Evolutionary conservation across 768 basidiomycete genomes (phyloP).

Genomic region (Suillus subluteus): DNA sequence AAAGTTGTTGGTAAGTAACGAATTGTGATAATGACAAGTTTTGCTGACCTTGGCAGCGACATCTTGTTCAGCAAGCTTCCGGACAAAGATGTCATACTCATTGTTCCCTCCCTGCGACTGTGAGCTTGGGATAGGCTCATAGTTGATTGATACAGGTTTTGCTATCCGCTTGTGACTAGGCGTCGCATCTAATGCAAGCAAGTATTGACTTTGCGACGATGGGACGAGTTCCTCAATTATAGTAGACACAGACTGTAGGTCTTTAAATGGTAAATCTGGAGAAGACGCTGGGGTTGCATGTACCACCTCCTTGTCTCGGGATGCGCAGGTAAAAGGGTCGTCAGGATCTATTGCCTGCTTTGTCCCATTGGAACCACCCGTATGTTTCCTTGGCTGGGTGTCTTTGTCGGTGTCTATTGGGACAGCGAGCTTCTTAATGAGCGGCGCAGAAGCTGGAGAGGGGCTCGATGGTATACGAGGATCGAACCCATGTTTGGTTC

Average conservation of each 20-base stretch:
- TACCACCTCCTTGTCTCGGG: background rate
- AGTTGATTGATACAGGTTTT: constrained; percentile 7
- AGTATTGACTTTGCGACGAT: constrained; percentile 39
- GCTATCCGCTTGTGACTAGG: constrained; percentile 40
- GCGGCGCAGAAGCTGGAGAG: background rate
- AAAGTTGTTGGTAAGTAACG: constrained; percentile 16
- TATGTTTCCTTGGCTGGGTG: no score
- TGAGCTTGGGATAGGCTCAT: constrained; percentile 31
- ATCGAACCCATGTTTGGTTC: background rate
- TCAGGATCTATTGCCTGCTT: background rate
- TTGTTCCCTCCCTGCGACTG: constrained; percentile 37
- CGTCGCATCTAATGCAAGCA: constrained; percentile 33
- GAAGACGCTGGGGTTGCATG: background rate
- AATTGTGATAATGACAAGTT: background rate
- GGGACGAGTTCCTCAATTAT: constrained; percentile 20
- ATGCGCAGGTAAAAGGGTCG: background rate
- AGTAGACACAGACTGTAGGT: background rate
- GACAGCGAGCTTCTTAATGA: constrained; percentile 2
- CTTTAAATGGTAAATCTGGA: background rate
- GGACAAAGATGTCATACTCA: constrained; percentile 15
- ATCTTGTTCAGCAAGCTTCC: background rate
- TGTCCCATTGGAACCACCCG: background rate
- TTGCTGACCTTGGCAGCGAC: constrained; percentile 23
- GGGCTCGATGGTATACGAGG: background rate
- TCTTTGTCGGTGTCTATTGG: background rate